Base-by-base conservation (phyloP, 805 yeast genomes). In the Millerozyma acaciae region DNA sequence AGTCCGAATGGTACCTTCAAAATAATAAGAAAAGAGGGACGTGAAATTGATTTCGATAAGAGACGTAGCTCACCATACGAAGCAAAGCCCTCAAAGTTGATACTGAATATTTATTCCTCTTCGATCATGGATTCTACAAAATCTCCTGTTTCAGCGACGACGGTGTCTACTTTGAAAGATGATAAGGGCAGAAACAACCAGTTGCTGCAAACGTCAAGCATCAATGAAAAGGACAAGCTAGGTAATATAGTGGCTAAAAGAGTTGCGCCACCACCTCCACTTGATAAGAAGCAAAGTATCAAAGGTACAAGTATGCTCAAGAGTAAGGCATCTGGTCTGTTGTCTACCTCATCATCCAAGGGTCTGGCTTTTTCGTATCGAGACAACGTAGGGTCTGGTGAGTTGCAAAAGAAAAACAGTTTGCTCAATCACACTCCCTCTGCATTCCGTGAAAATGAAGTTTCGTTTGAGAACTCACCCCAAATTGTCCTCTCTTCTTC, bases 1-100 rank as follows among this genome's bases (percentile, higher is more conserved):
- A 16, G 30, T 29, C 26, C 33, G 5, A 47, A 73, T 26, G n/a
- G n/a, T n/a, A 64, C 86, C 0, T 85, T 86, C 51, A 69, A 81
- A 38, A 80, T 86, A 1, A 70, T 86, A 6, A 60, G 89, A 20
- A 73, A 76, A 16, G 76, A 73, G n/a, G 75, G 73, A 9, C 65
- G 73, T 21, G 95, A 84, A 47, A 85, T 85, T 39, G 88, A 88
- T 54, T 86, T 86, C 50, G 93, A 86, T 47, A 77, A 82, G 45
- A 68, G 87, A 32, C 61, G 95, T 27, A 77, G 76, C 28, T 80
- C 95, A 1, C 94, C 95, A 1, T 84, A 74, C 48, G 77, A 64
- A 13, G 51, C 61, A 13, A 60, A 61, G 30, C 58, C 70, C 2
- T 70, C 79, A 1, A 73, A 56, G 35, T 39, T 52, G 22, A 55